These are phyloP conservation scores for Coffea canephora DNA, from an alignment of 257 asterid species.

Conservation along the genomic window DNA sequence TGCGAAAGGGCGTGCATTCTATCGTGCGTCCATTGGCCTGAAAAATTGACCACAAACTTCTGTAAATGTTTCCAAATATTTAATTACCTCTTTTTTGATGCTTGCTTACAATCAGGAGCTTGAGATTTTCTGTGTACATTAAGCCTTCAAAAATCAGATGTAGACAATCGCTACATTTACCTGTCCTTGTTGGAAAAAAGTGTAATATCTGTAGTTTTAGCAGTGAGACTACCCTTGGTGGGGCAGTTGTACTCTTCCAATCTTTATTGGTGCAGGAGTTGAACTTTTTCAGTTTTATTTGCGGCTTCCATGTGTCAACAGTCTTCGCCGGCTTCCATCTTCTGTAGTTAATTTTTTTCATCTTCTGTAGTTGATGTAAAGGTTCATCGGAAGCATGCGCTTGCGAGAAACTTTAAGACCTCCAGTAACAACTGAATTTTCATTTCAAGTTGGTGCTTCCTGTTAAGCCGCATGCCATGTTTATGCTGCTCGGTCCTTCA, in stretches of 20 bases:
- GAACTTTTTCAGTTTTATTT: not conserved
- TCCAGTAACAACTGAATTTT: not conserved
- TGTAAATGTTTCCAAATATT: conserved; percentile 20
- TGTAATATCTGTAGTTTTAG: not conserved
- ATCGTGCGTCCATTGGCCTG: not conserved
- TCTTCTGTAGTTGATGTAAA: not conserved
- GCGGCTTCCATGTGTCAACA: not conserved
- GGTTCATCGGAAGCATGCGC: not conserved
- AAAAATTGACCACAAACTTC: conserved; percentile 3
- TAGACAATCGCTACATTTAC: conserved; percentile 12
- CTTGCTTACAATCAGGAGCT: conserved; percentile 20
- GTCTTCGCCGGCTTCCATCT: not conserved
- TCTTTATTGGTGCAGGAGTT: not conserved
- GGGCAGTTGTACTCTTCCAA: not conserved
- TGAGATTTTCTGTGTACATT: conserved; percentile 25
- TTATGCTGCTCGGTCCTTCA: not conserved
- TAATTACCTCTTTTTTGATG: not conserved
- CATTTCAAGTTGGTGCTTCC: not conserved
- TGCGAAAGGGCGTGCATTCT: conserved; percentile 2
- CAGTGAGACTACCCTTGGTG: not conserved
- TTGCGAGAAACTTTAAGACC: not conserved
- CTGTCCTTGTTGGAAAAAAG: not conserved
- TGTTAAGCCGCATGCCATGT: not conserved
- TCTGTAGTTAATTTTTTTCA: not conserved
- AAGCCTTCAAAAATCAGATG: conserved; percentile 6